phyloP scores from a whole-genome alignment of 352 stramenopile species.

The Phytophthora syringae region DNA sequence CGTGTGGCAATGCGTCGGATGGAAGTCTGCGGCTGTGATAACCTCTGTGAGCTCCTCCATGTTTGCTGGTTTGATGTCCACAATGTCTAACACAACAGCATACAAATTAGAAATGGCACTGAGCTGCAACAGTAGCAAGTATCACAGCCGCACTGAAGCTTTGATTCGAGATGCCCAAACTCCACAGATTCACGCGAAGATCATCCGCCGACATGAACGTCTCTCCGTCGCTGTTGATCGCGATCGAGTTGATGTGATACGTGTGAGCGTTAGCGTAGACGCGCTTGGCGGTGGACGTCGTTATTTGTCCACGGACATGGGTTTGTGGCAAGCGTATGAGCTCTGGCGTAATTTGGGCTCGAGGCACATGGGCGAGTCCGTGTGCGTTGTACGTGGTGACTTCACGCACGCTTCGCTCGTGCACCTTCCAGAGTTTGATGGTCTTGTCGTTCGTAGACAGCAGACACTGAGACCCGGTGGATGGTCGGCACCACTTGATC shows the following conservation, averaged over 20 bases:
- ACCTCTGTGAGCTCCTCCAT: constrained; percentile 98
- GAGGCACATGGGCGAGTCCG: constrained; percentile 32
- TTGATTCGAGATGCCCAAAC: constrained; percentile 88
- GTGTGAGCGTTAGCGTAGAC: constrained; percentile 95
- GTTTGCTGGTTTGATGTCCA: constrained; percentile 97
- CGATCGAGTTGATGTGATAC: constrained; percentile 98
- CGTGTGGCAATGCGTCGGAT: constrained; percentile 93
- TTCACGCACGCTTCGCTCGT: constrained; percentile 79
- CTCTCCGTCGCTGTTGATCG: constrained; percentile 94
- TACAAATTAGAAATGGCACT: background rate
- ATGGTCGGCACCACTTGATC: constrained; percentile 94
- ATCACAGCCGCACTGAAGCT: constrained; percentile 83
- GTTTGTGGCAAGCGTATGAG: constrained; percentile 68
- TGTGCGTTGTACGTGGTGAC: constrained; percentile 79
- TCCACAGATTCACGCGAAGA: constrained; percentile 97
- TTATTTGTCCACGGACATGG: constrained; percentile 61
- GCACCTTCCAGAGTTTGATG: constrained; percentile 97
- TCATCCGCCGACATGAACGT: constrained; percentile 97
- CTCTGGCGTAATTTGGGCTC: constrained; percentile 30
- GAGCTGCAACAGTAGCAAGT: background rate
- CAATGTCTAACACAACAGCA: constrained; percentile 76
- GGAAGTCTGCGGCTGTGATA: constrained; percentile 95
- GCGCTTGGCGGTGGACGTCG: constrained; percentile 80
- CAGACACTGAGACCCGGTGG: constrained; percentile 92
- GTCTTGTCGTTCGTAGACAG: constrained; percentile 98